These are phyloP conservation scores for Sinapis alba DNA, from an alignment of 441 rosid species.

Conservation along the genomic window DNA sequence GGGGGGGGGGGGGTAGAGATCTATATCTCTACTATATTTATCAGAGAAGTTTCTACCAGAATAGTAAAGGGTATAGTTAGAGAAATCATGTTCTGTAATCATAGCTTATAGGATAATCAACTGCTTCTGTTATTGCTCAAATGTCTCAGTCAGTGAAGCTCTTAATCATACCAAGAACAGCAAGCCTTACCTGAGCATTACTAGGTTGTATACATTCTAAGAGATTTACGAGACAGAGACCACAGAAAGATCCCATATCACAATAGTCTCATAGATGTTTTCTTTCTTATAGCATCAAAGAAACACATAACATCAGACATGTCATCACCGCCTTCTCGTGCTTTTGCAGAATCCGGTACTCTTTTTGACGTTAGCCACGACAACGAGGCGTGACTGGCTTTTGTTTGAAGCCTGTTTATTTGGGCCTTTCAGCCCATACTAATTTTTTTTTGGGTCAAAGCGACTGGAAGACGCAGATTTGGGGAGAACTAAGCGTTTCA, in stretches of 20 bases:
- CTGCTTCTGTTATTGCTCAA: not conserved
- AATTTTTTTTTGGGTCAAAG: no score
- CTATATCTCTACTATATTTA: no score
- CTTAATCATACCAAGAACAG: not conserved
- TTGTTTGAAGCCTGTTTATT: not conserved
- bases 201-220: constrained; percentile 7
- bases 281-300: constrained; percentile 7
- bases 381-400: not conserved
- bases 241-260: not conserved
- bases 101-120: constrained; percentile 1
- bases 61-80: constrained; percentile 1
- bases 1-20: no score
- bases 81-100: not conserved
- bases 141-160: constrained; percentile 13
- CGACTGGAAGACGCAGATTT: no score
- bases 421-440: no score
- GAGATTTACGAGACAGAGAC: constrained; percentile 3
- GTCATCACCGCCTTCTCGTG: constrained; percentile 1
- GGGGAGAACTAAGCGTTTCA: not conserved
- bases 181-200: constrained; percentile 13
- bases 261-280: not conserved
- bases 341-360: not conserved
- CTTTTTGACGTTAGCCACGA: constrained; percentile 14
- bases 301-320: constrained; percentile 19
- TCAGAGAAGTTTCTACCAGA: not conserved